Percentiles rank a stretch among this genome's conserved stretches.
Conservation (phyloP, 2,329 filamentous ascomycete genomes). For the Exophiala viscosa region DNA sequence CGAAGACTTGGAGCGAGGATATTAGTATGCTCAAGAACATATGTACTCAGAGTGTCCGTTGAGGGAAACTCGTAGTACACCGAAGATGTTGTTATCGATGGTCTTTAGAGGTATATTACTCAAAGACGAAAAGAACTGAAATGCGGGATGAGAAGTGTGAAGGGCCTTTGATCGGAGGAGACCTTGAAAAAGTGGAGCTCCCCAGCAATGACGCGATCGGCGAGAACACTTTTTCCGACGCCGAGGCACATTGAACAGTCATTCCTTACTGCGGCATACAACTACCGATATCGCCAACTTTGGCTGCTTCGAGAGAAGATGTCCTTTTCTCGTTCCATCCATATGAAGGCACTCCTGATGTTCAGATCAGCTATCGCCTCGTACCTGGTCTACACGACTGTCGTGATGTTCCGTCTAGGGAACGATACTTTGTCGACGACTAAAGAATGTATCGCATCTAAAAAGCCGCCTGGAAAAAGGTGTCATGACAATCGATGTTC, state of each 20-base stretch:
- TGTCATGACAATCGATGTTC: too few species aligned
- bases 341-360: too few species aligned
- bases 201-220: constrained; percentile 2
- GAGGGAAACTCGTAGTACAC: background rate
- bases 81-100: background rate
- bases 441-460: too few species aligned
- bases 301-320: background rate
- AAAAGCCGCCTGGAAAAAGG: too few species aligned
- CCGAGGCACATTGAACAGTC: background rate
- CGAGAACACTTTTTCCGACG: background rate
- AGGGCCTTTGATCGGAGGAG: background rate
- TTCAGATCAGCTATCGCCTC: too few species aligned
- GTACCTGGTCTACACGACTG: too few species aligned
- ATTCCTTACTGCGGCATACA: background rate
- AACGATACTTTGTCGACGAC: too few species aligned
- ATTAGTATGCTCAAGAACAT: constrained; percentile 29
- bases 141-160: background rate
- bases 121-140: background rate
- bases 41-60: constrained; percentile 11
- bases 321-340: background rate
- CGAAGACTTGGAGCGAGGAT: constrained; percentile 27
- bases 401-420: too few species aligned
- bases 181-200: background rate
- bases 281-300: background rate
- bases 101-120: background rate